Evolutionary conservation across 805 yeast species (phyloP), one percentile per base, ranked within the genome.

Genomic region (Ogataea henricii): DNA sequence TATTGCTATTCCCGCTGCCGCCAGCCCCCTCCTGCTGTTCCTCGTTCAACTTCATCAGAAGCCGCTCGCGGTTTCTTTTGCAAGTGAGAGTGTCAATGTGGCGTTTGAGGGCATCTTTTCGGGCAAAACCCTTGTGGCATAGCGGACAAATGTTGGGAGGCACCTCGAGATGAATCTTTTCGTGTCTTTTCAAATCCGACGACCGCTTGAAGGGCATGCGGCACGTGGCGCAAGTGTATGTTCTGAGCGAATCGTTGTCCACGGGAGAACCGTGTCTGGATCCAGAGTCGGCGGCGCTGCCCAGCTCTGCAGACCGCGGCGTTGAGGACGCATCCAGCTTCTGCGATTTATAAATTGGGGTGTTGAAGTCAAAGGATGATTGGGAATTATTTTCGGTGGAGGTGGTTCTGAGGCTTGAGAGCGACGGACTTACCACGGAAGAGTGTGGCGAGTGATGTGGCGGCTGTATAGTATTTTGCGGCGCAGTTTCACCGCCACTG

Each of bases 111-210:
- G 94, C 94, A 66, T 87, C 95, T 58, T 85, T 85, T 40, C 95
- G 70, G 1, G 94, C 92, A 73, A 87, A 87, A 0, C 94, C 91
- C 60, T 87, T 87, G 30, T 88, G 89, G 69, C 95, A 87, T 14
- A 73, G 67, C 5, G 83, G 80, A 65, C 95, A 87, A 40, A 85
- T 80, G 59, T 87, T 84, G 1, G 92, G 91, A 7, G 88, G 78
- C 1, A 84, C 79, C 20, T 82, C 74, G 40, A 84, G 66, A 66
- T 87, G 95, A 36, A 85, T 88, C 59, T 86, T 82, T 57, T 83
- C 87, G 60, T 86, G 94, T 47, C 92, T 73, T 61, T 83, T 82
- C 55, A 85, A 71, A 65, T 85, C 92, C 2, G 84, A 76, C 1
- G 86, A 77, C 32, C 94, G 70, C 45, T 85, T 73, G 63, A 87